Percentiles rank a stretch among this genome's conserved stretches.
Evolutionary conservation across 2,329 filamentous ascomycete species (phyloP).

Genomic region (Mycosphaerella sp.): DNA sequence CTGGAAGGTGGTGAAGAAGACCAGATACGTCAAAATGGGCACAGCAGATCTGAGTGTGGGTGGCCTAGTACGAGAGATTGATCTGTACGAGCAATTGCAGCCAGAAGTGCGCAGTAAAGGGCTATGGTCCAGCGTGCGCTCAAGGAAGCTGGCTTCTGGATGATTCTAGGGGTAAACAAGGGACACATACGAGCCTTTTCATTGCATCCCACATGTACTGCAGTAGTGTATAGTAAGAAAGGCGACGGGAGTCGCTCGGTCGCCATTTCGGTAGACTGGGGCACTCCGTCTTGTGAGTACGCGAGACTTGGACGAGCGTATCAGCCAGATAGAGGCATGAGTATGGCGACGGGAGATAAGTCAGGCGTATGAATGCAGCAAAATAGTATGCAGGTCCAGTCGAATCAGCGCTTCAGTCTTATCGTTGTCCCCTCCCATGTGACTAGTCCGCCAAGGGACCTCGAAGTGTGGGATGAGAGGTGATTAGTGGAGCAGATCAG

Average conservation of each 20-base stretch:
- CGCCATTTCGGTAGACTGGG: too few relatives aligned
- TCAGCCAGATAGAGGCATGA: too few relatives aligned
- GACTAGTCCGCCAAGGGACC: not conserved
- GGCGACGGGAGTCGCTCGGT: too few relatives aligned
- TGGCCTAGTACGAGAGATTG: conserved; percentile 14
- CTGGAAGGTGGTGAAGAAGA: conserved; percentile 8
- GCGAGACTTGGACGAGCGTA: too few relatives aligned
- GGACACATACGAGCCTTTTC: too few relatives aligned
- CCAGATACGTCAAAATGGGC: conserved; percentile 10
- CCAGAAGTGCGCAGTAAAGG: not conserved
- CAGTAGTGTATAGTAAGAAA: too few relatives aligned
- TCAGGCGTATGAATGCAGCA: not conserved
- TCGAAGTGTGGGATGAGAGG: not conserved
- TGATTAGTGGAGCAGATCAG: not conserved
- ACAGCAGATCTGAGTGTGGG: conserved; percentile 13
- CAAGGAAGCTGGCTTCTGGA: too few relatives aligned
- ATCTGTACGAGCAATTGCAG: conserved; percentile 10
- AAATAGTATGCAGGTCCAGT: not conserved
- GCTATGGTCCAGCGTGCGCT: too few relatives aligned
- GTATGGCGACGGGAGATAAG: too few relatives aligned
- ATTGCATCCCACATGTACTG: too few relatives aligned
- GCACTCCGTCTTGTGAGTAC: too few relatives aligned
- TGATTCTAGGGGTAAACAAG: too few relatives aligned
- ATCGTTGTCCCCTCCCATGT: not conserved
- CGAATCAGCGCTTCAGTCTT: not conserved